phyloP scores from a whole-genome alignment of 2,329 filamentous ascomycete genomes.

The Sporothrix mexicana region DNA sequence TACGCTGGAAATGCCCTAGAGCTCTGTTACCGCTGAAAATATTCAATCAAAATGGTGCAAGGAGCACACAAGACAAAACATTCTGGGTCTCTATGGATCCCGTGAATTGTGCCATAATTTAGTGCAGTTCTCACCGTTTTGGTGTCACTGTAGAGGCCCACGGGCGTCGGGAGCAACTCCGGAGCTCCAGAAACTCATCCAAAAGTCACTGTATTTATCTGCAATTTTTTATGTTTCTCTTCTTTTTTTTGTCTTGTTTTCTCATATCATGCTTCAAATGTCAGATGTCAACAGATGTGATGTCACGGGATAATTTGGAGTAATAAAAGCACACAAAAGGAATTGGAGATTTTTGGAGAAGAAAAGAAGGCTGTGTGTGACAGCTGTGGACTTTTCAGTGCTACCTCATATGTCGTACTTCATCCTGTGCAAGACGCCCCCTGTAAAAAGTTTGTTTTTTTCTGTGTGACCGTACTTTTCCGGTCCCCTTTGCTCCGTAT shows the following conservation, averaged over 20 bases:
- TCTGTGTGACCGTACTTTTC: conserved; percentile 4
- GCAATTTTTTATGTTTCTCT: neutral
- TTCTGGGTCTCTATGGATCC: neutral
- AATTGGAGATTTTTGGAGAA: conserved; percentile 21
- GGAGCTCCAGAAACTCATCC: neutral
- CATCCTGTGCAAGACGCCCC: neutral
- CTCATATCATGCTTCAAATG: neutral
- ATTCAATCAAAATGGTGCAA: neutral
- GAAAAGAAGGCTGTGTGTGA: neutral
- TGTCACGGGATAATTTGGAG: conserved; percentile 21
- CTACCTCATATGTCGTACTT: neutral
- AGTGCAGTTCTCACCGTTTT: conserved; percentile 9
- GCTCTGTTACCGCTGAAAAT: neutral
- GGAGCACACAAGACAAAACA: neutral
- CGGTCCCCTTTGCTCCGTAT: conserved; percentile 16
- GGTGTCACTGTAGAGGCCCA: neutral
- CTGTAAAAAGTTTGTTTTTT: neutral
- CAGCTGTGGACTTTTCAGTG: neutral
- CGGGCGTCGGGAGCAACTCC: neutral
- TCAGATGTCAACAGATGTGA: neutral
- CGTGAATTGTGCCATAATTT: neutral
- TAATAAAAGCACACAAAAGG: neutral
- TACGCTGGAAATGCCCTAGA: neutral
- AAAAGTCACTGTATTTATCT: neutral
- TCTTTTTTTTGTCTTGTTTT: neutral